Evolutionary conservation across 2,329 filamentous ascomycete species (phyloP).

Genomic region (Diaporthe vexans): DNA sequence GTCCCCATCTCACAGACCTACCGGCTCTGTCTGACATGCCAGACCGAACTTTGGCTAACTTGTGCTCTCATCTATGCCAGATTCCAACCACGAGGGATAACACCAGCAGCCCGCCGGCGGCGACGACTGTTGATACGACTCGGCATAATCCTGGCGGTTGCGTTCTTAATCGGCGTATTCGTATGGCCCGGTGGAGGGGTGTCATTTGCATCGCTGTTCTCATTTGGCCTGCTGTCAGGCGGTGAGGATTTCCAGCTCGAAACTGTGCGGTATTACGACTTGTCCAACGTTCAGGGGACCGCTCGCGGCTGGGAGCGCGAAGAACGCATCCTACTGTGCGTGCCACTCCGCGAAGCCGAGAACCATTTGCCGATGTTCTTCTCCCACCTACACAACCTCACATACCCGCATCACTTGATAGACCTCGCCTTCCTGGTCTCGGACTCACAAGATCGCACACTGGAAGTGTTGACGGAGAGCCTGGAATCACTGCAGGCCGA

Average conservation of each 20-base stretch:
- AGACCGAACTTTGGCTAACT: constrained; percentile 42
- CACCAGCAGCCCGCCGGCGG: constrained; percentile 78
- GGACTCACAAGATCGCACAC: constrained; percentile 93
- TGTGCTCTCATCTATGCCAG: constrained; percentile 58
- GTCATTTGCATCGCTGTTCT: constrained; percentile 72
- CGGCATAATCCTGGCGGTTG: constrained; percentile 68
- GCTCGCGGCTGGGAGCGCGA: constrained; percentile 96
- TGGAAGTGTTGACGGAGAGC: constrained; percentile 80
- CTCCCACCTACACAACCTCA: constrained; percentile 95
- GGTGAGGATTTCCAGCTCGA: constrained; percentile 84
- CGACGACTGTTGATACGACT: constrained; percentile 80
- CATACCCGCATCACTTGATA: constrained; percentile 96
- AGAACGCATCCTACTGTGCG: constrained; percentile 94
- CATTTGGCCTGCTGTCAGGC: constrained; percentile 78
- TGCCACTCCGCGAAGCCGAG: constrained; percentile 92
- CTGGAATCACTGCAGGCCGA: constrained; percentile 85
- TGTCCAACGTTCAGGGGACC: constrained; percentile 91
- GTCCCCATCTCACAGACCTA: constrained; percentile 16
- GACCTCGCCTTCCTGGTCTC: constrained; percentile 97
- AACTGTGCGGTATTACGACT: constrained; percentile 96
- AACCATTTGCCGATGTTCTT: constrained; percentile 98
- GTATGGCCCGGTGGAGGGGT: constrained; percentile 73
- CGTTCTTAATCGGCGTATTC: constrained; percentile 80
- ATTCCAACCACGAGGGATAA: constrained; percentile 87
- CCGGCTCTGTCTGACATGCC: constrained; percentile 1